phyloP scores from a whole-genome alignment of 2,329 filamentous ascomycete genomes.

The Beauveria sp. region DNA sequence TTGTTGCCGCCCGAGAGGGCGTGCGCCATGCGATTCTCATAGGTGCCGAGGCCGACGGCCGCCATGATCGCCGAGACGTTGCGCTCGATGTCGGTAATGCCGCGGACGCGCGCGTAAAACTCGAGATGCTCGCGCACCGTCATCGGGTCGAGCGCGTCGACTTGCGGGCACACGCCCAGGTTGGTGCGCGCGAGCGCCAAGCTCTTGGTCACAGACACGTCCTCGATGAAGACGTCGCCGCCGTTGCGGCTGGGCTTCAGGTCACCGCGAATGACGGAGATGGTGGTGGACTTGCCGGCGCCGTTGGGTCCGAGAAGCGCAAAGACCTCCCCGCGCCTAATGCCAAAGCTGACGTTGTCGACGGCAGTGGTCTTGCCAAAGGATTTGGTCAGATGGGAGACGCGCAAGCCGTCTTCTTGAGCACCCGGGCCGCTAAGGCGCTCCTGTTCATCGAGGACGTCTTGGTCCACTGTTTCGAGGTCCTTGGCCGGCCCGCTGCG shows the following conservation, averaged over 20 bases:
- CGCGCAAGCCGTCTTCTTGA: conserved; percentile 60
- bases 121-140: conserved; percentile 77
- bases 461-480: conserved; percentile 39
- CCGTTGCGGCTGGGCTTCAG: conserved; percentile 60
- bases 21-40: conserved; percentile 65
- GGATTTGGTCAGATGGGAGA: conserved; percentile 70
- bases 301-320: conserved; percentile 86
- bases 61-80: conserved; percentile 73
- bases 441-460: conserved; percentile 56
- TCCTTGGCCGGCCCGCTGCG: conserved; percentile 19
- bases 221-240: conserved; percentile 77
- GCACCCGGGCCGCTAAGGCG: conserved; percentile 42
- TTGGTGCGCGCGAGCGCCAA: conserved; percentile 65
- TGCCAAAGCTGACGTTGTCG: conserved; percentile 80
- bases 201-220: conserved; percentile 63
- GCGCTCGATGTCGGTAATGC: conserved; percentile 64
- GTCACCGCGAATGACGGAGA: conserved; percentile 84
- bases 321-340: conserved; percentile 75
- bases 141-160: conserved; percentile 84
- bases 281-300: conserved; percentile 85
- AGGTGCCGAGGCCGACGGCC: conserved; percentile 69
- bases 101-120: conserved; percentile 81
- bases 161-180: conserved; percentile 87
- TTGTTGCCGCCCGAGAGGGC: conserved; percentile 87
- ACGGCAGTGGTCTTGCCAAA: conserved; percentile 73